A percentile compares a stretch with the other conserved stretches of the same genome.
phyloP scores from a whole-genome alignment of 2,329 filamentous ascomycete genomes.

The Neodidymelliopsis sp. region DNA sequence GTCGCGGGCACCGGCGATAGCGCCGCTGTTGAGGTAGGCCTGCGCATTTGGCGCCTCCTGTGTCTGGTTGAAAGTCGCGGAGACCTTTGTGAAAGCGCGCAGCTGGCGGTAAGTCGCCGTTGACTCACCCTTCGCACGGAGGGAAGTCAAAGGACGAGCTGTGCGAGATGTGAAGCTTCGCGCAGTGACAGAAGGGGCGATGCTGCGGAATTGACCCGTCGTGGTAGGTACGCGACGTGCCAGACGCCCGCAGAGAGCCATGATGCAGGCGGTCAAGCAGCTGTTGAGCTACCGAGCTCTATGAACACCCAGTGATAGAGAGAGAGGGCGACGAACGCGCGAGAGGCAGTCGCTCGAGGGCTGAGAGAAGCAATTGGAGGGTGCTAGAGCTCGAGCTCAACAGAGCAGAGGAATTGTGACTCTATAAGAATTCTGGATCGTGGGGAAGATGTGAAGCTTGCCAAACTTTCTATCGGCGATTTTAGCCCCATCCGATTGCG shows the following conservation, averaged over 20 bases:
- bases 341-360: conserved; percentile 27
- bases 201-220: conserved; percentile 42
- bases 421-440: conserved; percentile 40
- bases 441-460: conserved; percentile 43
- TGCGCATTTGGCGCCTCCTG: conserved; percentile 81
- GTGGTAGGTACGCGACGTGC: conserved; percentile 50
- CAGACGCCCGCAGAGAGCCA: conserved; percentile 53
- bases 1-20: conserved; percentile 77
- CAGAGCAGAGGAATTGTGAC: conserved; percentile 37
- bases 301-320: conserved; percentile 24
- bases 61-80: conserved; percentile 50
- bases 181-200: conserved; percentile 38
- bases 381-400: conserved; percentile 40
- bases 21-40: conserved; percentile 88
- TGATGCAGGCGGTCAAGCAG: conserved; percentile 43
- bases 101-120: conserved; percentile 44
- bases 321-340: conserved; percentile 28
- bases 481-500: conserved; percentile 40
- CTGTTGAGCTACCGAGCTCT: conserved; percentile 43
- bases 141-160: conserved; percentile 40
- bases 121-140: conserved; percentile 43
- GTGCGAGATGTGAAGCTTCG: conserved; percentile 45
- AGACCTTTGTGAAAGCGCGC: conserved; percentile 49
- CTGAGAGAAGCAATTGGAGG: conserved; percentile 38
- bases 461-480: conserved; percentile 42